Conservation (phyloP, 257 asterid genomes). For the Solanum boliviense region DNA sequence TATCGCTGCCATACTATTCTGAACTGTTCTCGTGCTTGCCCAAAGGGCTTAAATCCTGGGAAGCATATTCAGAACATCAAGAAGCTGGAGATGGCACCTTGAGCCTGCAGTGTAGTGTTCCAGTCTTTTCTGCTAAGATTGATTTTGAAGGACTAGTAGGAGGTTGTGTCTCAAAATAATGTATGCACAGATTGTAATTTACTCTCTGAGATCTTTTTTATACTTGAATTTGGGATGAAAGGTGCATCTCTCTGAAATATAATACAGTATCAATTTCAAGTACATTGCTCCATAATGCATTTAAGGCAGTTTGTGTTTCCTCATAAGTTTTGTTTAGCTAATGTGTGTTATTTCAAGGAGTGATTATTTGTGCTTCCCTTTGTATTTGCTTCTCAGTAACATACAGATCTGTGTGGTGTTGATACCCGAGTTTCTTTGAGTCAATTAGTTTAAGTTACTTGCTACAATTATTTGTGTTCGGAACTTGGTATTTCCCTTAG, state of each 20-base stretch:
- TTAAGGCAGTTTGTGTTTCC: neutral
- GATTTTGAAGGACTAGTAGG: conserved; percentile 11
- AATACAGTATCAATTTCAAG: neutral
- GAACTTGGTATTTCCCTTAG: neutral
- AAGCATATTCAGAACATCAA: conserved; percentile 89
- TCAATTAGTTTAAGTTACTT: neutral
- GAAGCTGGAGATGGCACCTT: conserved; percentile 44
- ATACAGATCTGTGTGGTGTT: neutral
- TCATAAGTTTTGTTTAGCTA: neutral
- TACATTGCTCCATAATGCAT: neutral
- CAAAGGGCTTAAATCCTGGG: conserved; percentile 92
- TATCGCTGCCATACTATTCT: conserved; percentile 88
- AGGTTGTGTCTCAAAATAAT: conserved; percentile 12
- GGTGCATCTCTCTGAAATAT: conserved; percentile 1
- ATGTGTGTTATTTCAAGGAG: neutral
- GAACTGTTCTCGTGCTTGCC: conserved; percentile 94
- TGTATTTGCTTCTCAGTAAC: neutral
- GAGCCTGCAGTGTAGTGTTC: neutral
- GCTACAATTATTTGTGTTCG: neutral
- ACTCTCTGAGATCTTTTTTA: conserved; percentile 3
- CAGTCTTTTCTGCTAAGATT: conserved; percentile 6
- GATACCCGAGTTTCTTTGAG: neutral
- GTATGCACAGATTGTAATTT: neutral
- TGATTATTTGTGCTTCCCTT: neutral
- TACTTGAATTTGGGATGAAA: neutral